Conservation (phyloP, 2,329 filamentous ascomycete species). For the Cytospora paraplurivora region DNA sequence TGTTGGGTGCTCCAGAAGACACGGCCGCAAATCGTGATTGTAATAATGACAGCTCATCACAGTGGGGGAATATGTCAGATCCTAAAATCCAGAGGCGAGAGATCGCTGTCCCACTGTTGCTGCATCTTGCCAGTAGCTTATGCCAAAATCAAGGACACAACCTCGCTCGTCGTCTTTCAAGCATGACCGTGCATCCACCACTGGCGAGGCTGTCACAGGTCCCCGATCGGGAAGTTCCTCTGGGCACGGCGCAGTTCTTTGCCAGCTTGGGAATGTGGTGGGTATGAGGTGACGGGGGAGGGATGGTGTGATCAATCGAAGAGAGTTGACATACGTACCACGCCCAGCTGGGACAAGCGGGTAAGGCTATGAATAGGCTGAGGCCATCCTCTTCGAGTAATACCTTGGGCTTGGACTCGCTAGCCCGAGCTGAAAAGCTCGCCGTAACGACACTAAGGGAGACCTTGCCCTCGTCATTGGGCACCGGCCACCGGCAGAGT, state of each 20-base stretch:
- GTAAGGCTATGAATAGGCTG: constrained; percentile 21
- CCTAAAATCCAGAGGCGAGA: constrained; percentile 13
- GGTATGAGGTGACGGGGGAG: not conserved
- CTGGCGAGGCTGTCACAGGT: not conserved
- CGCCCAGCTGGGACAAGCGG: constrained; percentile 10
- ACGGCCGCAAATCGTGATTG: not conserved
- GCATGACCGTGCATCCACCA: not conserved
- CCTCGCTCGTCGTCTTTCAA: constrained; percentile 7
- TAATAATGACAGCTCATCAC: constrained; percentile 13
- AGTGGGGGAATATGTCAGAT: constrained; percentile 6
- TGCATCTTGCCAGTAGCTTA: constrained; percentile 6
- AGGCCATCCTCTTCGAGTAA: constrained; percentile 13
- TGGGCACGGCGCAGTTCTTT: not conserved
- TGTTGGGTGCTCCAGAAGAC: not conserved
- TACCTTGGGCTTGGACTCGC: constrained; percentile 4
- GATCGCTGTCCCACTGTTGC: constrained; percentile 17
- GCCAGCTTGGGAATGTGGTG: not conserved
- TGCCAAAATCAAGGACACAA: not conserved
- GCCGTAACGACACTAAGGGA: constrained; percentile 5
- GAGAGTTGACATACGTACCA: not conserved
- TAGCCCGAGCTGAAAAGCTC: constrained; percentile 18
- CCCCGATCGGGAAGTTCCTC: constrained; percentile 5
- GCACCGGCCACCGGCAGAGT: not conserved
- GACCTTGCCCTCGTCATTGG: constrained; percentile 3
- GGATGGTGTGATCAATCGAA: not conserved